A percentile compares a stretch with the other conserved stretches of the same genome.
phyloP scores from a whole-genome alignment of 768 basidiomycete species.

The Kockovaella imperatae region DNA sequence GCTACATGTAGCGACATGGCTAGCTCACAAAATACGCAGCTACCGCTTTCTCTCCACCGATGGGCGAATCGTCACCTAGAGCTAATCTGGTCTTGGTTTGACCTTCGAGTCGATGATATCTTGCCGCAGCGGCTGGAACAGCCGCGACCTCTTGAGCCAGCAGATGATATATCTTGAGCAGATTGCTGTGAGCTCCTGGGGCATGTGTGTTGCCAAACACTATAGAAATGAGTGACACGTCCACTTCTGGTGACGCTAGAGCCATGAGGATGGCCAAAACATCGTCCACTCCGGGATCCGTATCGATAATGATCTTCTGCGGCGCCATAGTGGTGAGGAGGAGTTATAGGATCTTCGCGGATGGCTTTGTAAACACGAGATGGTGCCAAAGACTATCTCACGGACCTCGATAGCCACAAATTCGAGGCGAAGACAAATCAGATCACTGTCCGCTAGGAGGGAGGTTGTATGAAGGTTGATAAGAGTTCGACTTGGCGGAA shows the following conservation, averaged over 20 bases:
- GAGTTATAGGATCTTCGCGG: too few relatives aligned
- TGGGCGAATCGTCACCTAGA: conserved; percentile 58
- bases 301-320: conserved; percentile 41
- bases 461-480: too few relatives aligned
- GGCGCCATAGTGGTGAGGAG: neutral
- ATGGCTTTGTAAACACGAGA: neutral
- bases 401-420: neutral
- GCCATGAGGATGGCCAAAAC: conserved; percentile 43
- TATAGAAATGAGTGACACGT: conserved; percentile 66
- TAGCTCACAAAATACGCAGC: conserved; percentile 63
- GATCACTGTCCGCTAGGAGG: too few relatives aligned
- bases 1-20: neutral
- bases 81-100: conserved; percentile 56
- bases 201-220: conserved; percentile 52
- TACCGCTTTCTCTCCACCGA: conserved; percentile 62
- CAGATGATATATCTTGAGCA: conserved; percentile 66
- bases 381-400: neutral
- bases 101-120: conserved; percentile 57
- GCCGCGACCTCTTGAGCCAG: conserved; percentile 50
- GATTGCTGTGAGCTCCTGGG: conserved; percentile 53
- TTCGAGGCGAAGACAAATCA: too few relatives aligned
- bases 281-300: conserved; percentile 45
- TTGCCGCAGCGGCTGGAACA: conserved; percentile 52
- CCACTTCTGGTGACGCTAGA: conserved; percentile 57
- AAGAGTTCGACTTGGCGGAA: too few relatives aligned